Conservation (phyloP, 208 protist species). For the Trypanosomatidae sp. region DNA sequence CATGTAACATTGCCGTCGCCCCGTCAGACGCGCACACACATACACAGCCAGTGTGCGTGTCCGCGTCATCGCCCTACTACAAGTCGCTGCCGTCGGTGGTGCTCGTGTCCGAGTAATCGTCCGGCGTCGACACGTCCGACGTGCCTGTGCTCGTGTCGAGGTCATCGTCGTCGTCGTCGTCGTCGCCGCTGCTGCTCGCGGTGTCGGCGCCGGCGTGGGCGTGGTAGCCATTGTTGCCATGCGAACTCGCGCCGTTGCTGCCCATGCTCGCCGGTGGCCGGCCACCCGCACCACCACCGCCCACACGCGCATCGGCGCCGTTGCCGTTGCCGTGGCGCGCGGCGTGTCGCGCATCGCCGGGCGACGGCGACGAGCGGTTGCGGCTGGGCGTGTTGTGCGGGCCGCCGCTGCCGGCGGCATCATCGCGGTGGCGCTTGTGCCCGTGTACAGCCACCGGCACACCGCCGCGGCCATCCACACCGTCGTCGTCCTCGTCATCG, state of each 20-base stretch:
- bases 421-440: too few species aligned
- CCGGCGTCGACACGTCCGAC: too few species aligned
- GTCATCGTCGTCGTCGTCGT: slow-evolving; percentile 25
- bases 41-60: too few species aligned
- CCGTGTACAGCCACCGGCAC: too few species aligned
- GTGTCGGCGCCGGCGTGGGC: slow-evolving; percentile 13
- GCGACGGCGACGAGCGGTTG: slow-evolving; percentile 6
- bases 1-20: too few species aligned
- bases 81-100: slow-evolving; percentile 46
- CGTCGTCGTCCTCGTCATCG: slow-evolving; percentile 1
- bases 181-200: slow-evolving; percentile 19
- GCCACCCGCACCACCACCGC: too few species aligned
- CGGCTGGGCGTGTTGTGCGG: slow-evolving; percentile 4
- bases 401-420: slow-evolving; percentile 1
- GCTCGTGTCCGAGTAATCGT: too few species aligned
- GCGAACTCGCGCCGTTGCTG: slow-evolving; percentile 5
- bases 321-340: not conserved
- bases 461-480: not conserved
- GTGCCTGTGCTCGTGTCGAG: slow-evolving; percentile 3
- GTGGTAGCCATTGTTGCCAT: slow-evolving; percentile 8
- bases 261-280: slow-evolving; percentile 2
- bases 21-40: too few species aligned
- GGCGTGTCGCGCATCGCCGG: slow-evolving; percentile 3
- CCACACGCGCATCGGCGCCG: slow-evolving; percentile 1
- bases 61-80: slow-evolving; percentile 11